These are phyloP conservation scores for Fusarium robinianum DNA, from an alignment of 2,329 filamentous ascomycete species.

Conservation along the genomic window DNA sequence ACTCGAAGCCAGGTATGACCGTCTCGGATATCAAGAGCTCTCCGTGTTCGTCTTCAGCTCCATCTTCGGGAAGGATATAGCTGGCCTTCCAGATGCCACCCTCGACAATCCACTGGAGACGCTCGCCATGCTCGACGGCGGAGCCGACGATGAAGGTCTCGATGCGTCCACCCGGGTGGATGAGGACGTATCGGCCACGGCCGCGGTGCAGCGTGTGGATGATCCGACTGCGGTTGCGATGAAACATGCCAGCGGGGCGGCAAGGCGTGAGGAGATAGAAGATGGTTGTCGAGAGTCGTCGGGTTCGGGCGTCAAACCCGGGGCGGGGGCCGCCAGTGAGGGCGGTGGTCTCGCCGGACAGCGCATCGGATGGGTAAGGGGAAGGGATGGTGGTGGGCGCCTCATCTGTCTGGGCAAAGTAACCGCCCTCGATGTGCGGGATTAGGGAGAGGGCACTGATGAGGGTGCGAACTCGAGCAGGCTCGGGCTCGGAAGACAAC, in stretches of 20 bases:
- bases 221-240: slow-evolving; percentile 64
- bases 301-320: slow-evolving; percentile 45
- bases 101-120: slow-evolving; percentile 69
- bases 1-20: slow-evolving; percentile 71
- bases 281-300: slow-evolving; percentile 64
- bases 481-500: slow-evolving; percentile 24
- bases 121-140: slow-evolving; percentile 62
- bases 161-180: slow-evolving; percentile 62
- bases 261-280: slow-evolving; percentile 65
- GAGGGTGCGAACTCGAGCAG: slow-evolving; percentile 25
- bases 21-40: slow-evolving; percentile 70
- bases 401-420: slow-evolving; percentile 65
- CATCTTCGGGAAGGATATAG: slow-evolving; percentile 52
- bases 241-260: slow-evolving; percentile 62
- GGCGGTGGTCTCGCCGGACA: slow-evolving; percentile 42
- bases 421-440: slow-evolving; percentile 67
- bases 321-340: slow-evolving; percentile 41
- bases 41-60: slow-evolving; percentile 46
- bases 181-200: slow-evolving; percentile 65
- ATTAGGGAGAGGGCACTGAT: slow-evolving; percentile 51
- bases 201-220: slow-evolving; percentile 69
- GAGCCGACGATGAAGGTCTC: slow-evolving; percentile 68
- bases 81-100: slow-evolving; percentile 70
- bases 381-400: slow-evolving; percentile 57
- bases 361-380: slow-evolving; percentile 42